Evolutionary conservation across 768 basidiomycete species (phyloP), one percentile per base, ranked within the genome.

Genomic region (Scleroderma bovista): DNA sequence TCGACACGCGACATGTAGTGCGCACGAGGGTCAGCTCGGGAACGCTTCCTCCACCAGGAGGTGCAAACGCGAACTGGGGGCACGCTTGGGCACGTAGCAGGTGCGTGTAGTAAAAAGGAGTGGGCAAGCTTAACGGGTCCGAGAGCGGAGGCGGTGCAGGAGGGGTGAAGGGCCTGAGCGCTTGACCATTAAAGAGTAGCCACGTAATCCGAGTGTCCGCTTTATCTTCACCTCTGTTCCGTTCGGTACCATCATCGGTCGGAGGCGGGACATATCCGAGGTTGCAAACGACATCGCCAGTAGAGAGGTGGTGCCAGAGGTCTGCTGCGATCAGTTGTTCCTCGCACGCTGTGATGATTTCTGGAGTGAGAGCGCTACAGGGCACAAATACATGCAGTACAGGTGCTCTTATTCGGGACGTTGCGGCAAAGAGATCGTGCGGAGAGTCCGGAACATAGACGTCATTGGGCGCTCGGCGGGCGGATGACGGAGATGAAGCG

Each of bases 281-380:
- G 64, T 92, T 92, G 60, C 84, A 88, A 19, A 92, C 75, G 33
- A 90, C 66, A 57, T 92, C 89, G 1, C 89, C 89, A 0, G 75
- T 75, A 1, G 84, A 87, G n/a, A 92, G 73, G 58, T 88, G 78
- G 6, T 74, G 67, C 87, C 88, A 90, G 6, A 92, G 74, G 0
- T 80, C 85, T 1, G 78, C 74, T 1, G 75, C 72, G n/a, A 78
- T 68, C 5, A 92, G 74, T 60, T 89, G 86, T 29, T 79, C 75
- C 59, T 88, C 83, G 61, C 87, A 90, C 11, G 70, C 69, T 10
- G 73, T 60, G 39, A 88, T 68, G 41, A 74, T 74, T 19, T 57
- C 58, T 0, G 57, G 52, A 34, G 78, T 72, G 37, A 87, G 71
- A 3, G 67, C 69, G 1, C 78, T 69, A 55, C 84, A 88, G 2